A percentile compares a stretch with the other conserved stretches of the same genome.
phyloP scores from a whole-genome alignment of 495 filamentous ascomycete genomes.

The Penicillium canescens region DNA sequence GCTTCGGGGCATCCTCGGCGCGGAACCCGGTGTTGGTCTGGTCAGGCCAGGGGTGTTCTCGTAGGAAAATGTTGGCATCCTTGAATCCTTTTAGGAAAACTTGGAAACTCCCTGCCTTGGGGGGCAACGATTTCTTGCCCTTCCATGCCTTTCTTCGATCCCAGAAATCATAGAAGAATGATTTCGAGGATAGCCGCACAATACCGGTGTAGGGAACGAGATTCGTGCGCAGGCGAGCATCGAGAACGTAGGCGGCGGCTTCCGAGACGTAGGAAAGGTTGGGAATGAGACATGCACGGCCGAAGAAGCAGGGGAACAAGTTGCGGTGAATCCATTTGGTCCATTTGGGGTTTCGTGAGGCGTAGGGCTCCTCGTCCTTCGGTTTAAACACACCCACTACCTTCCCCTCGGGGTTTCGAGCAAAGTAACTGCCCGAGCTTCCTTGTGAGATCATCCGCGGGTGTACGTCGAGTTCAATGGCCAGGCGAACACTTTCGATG shows the following conservation, averaged over 20 bases:
- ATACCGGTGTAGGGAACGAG: constrained; percentile 96
- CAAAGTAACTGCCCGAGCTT: constrained; percentile 97
- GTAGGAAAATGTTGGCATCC: constrained; percentile 92
- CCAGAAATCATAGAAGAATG: constrained; percentile 98
- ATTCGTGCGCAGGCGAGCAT: constrained; percentile 84
- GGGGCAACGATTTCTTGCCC: constrained; percentile 82
- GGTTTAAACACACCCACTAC: constrained; percentile 98
- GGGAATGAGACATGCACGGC: constrained; percentile 92
- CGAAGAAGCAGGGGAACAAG: constrained; percentile 96
- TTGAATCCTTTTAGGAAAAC: constrained; percentile 96
- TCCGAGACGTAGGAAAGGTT: constrained; percentile 99
- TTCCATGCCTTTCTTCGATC: constrained; percentile 85
- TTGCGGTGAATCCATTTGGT: constrained; percentile 95
- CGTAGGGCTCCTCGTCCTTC: constrained; percentile 98
- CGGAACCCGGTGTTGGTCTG: constrained; percentile 77
- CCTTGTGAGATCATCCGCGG: constrained; percentile 96
- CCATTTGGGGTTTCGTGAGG: constrained; percentile 89
- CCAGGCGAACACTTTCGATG: constrained; percentile 84
- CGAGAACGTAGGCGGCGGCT: constrained; percentile 93
- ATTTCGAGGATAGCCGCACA: constrained; percentile 90
- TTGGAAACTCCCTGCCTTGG: constrained; percentile 94
- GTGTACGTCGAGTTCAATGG: constrained; percentile 90
- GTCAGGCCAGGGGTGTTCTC: constrained; percentile 98
- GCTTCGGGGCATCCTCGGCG: constrained; percentile 66
- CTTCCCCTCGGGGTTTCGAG: constrained; percentile 85